phyloP scores from a whole-genome alignment of 2,329 filamentous ascomycete species.

The Hypoxylon sp. region DNA sequence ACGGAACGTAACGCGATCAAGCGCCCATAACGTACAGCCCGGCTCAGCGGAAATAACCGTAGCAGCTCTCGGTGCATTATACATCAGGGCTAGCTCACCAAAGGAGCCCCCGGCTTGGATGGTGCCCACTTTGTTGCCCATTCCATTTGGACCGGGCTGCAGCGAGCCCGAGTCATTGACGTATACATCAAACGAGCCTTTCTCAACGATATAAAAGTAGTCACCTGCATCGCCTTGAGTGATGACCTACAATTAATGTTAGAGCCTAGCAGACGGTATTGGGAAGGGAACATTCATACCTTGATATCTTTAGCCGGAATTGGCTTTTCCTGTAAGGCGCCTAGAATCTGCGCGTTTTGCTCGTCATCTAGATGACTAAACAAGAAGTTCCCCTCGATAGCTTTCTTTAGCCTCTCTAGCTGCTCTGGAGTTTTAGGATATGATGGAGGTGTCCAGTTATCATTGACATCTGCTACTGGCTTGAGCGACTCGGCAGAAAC shows the following conservation, averaged over 20 bases:
- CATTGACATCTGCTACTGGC: conserved; percentile 84
- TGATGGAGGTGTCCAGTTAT: conserved; percentile 90
- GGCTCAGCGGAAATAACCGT: conserved; percentile 89
- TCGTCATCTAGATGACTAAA: conserved; percentile 97
- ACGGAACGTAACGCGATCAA: conserved; percentile 96
- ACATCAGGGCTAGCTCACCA: conserved; percentile 97
- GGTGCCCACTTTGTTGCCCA: conserved; percentile 84
- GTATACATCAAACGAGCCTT: conserved; percentile 89
- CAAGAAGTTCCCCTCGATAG: conserved; percentile 91
- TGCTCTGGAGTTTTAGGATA: conserved; percentile 89
- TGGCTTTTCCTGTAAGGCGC: conserved; percentile 92
- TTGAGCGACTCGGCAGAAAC: conserved; percentile 98
- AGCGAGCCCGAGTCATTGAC: conserved; percentile 84
- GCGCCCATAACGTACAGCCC: conserved; percentile 87
- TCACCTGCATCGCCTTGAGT: conserved; percentile 95
- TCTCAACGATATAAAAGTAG: conserved; percentile 98
- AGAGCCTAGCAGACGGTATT: conserved; percentile 32
- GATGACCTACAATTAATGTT: conserved; percentile 79
- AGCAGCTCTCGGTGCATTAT: conserved; percentile 95
- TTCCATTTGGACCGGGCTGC: conserved; percentile 83
- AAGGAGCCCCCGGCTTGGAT: conserved; percentile 94
- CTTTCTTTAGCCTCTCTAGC: conserved; percentile 80
- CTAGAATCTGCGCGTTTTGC: conserved; percentile 87
- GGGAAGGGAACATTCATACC: conserved; percentile 57
- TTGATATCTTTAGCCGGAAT: conserved; percentile 91